Base-by-base conservation (phyloP, 371 early-diverging fungal genomes). In the Rhizopus stolonifer region DNA sequence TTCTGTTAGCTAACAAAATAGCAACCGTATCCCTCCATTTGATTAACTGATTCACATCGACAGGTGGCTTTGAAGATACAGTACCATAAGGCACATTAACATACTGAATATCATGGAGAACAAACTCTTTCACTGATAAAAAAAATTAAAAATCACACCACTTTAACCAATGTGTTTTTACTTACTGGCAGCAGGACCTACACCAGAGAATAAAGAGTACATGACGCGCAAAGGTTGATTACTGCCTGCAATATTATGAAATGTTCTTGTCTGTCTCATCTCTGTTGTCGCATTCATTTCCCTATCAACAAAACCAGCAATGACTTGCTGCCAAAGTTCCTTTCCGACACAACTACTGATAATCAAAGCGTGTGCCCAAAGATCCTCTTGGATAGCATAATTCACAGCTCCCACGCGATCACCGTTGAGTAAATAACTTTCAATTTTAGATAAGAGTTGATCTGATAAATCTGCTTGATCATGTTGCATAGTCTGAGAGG, bases 351-450 rank as follows among this genome's bases (percentile, higher is more conserved):
- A 87, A 52, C 92, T 94, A 36, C 93, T 85, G 60, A 96, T 87
- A 7, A 94, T 83, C 19, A 95, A 75, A 5, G 95, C 96, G 66
- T 96, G 94, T 0, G 90, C 79, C 95, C 95, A 96, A 44, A 92
- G 58, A 44, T 81, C 82, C 31, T 83, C 75, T 39, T 75, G 75
- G 48, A 89, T 77, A 0, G 93, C 89, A 46, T 81, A 72, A 6
- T 82, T 74, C 13, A 91, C 89, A 1, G 96, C 94, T 0, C 72
- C 87, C 22, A 65, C 51, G 13, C 91, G 86, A 58, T 93, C 85
- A 3, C 95, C 94, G 11, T 75, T 64, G 31, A 92, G 64, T 31
- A 96, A 79, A 19, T 79, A 56, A 0, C 70, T 61, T 59, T 90
- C 85, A 6, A 95, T 66, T 31, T 72, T 78, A 17, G 69, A 73